These are phyloP conservation scores for Carallia pectinifolia DNA, from an alignment of 345 rosid genomes.

Conservation along the genomic window DNA sequence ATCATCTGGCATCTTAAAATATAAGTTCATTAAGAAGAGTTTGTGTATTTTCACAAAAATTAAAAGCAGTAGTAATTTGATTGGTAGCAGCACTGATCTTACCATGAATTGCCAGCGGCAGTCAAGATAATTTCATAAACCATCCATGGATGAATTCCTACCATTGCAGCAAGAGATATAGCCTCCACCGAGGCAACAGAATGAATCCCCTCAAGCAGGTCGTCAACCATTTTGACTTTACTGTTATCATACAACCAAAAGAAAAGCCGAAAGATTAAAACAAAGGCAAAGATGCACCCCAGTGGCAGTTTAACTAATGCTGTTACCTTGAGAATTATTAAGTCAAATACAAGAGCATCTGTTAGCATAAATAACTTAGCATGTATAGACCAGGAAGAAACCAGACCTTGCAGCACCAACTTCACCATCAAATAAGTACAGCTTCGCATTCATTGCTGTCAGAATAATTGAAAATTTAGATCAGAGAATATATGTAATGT, in stretches of 20 bases:
- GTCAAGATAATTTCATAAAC: constrained; percentile 87
- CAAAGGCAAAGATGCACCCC: neutral
- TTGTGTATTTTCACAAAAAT: neutral
- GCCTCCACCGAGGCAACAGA: constrained; percentile 92
- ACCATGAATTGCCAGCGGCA: constrained; percentile 99
- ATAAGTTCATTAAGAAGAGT: too few species aligned
- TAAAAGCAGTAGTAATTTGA: constrained; percentile 2
- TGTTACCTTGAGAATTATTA: too few species aligned
- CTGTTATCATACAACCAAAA: constrained; percentile 32
- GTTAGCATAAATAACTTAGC: neutral
- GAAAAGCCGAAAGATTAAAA: constrained; percentile 8
- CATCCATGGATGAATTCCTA: constrained; percentile 87
- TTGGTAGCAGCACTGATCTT: constrained; percentile 10
- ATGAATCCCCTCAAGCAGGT: constrained; percentile 87
- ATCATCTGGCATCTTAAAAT: too few species aligned
- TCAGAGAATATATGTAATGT: constrained; percentile 10
- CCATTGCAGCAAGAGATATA: constrained; percentile 65
- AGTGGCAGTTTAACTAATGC: neutral
- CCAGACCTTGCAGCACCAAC: constrained; percentile 82
- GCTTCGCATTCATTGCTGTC: constrained; percentile 74
- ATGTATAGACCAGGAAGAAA: constrained; percentile 10
- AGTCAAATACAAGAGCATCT: neutral
- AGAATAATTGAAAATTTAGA: constrained; percentile 15
- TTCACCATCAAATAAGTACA: constrained; percentile 72
- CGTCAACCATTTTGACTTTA: constrained; percentile 71